phyloP scores from a whole-genome alignment of 306 rosid genomes.

The Lathyrus oleraceus region DNA sequence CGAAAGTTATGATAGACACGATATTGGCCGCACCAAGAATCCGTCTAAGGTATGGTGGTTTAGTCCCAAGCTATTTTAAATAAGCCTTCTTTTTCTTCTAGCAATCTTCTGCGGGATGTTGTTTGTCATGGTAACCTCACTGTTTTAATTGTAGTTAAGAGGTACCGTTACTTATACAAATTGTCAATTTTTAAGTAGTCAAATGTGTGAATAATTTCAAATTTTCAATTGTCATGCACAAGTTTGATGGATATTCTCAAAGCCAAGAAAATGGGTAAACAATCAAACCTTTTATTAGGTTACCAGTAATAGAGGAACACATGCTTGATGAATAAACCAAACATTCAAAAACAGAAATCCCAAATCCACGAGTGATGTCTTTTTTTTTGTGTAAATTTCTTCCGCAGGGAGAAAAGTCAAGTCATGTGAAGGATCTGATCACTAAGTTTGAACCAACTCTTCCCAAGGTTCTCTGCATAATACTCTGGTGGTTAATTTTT shows the following conservation, averaged over 20 bases:
- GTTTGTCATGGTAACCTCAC: constrained; percentile 21
- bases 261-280: not conserved
- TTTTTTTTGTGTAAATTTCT: constrained; percentile 30
- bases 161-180: not conserved
- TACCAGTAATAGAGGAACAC: constrained; percentile 5
- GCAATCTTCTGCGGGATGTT: constrained; percentile 17
- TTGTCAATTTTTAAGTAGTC: constrained; percentile 29
- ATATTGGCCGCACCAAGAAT: constrained; percentile 24
- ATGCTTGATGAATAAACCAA: constrained; percentile 6
- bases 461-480: constrained; percentile 69
- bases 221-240: constrained; percentile 15
- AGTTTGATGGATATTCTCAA: constrained; percentile 18
- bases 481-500: constrained; percentile 48
- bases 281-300: constrained; percentile 18
- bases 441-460: constrained; percentile 68
- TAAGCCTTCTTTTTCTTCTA: not conserved
- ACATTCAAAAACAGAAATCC: constrained; percentile 13
- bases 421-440: constrained; percentile 66
- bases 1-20: constrained; percentile 39
- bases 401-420: constrained; percentile 62
- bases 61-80: not conserved
- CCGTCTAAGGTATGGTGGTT: constrained; percentile 51
- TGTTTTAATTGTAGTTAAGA: constrained; percentile 11
- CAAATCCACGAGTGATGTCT: not conserved
- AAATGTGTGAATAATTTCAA: constrained; percentile 4